Evolutionary conservation across 495 filamentous ascomycete genomes (phyloP).

Genomic region (Podospora conica): DNA sequence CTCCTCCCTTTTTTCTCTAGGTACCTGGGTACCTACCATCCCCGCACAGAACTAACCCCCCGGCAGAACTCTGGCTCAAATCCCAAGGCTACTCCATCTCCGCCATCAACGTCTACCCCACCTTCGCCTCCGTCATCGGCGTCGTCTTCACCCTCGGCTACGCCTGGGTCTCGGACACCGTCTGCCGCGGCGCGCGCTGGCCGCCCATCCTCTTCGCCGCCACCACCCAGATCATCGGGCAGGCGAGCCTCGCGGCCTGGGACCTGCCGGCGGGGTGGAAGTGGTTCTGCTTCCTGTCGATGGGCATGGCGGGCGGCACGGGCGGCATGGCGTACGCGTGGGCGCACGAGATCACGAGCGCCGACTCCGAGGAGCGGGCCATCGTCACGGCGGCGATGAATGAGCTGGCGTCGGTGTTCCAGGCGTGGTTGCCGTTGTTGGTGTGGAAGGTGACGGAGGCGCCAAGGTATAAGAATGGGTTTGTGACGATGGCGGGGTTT

Average conservation of each 20-base stretch:
- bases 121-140: neutral
- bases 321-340: neutral
- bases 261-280: neutral
- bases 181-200: neutral
- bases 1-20: neutral
- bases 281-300: neutral
- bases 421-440: conserved; percentile 1
- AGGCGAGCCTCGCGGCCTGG: neutral
- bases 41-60: neutral
- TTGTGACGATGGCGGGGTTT: neutral
- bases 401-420: neutral
- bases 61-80: neutral
- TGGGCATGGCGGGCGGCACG: neutral
- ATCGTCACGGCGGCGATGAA: conserved; percentile 5
- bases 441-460: conserved; percentile 6
- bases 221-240: neutral
- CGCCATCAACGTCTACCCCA: neutral
- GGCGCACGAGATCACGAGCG: conserved; percentile 5
- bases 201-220: neutral
- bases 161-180: neutral
- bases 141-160: neutral
- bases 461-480: conserved; percentile 4
- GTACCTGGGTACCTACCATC: conserved; percentile 23
- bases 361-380: conserved; percentile 7
- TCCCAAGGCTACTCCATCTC: conserved; percentile 23